Evolutionary conservation across 2,329 filamentous ascomycete species (phyloP).

Genomic region (Daldinia sp.): DNA sequence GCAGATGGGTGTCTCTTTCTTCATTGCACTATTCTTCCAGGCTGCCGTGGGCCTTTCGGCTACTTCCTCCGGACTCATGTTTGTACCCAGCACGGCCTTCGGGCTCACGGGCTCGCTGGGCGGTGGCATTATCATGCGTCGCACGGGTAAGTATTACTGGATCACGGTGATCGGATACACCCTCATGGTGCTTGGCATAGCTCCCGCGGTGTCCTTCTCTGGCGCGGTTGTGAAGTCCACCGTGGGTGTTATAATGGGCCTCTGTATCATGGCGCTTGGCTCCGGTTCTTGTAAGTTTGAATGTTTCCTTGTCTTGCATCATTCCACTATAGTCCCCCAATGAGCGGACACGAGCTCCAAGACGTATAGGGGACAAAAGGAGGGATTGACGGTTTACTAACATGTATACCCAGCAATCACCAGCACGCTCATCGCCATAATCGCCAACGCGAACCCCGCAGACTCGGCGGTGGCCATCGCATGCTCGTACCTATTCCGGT

Average conservation of each 20-base stretch:
- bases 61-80: constrained; percentile 71
- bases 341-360: too few relatives aligned
- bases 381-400: constrained; percentile 51
- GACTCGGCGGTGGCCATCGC: constrained; percentile 83
- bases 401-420: constrained; percentile 70
- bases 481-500: constrained; percentile 84
- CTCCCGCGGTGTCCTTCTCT: constrained; percentile 68
- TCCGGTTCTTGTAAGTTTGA: constrained; percentile 53
- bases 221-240: constrained; percentile 64
- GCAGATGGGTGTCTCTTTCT: constrained; percentile 71
- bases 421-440: constrained; percentile 76
- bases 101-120: constrained; percentile 74
- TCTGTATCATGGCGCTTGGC: constrained; percentile 62
- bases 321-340: neutral
- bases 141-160: constrained; percentile 78
- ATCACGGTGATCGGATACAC: constrained; percentile 71
- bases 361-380: too few relatives aligned
- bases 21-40: constrained; percentile 83
- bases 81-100: constrained; percentile 74
- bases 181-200: constrained; percentile 65
- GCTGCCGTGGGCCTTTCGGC: constrained; percentile 74
- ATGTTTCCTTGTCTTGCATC: neutral
- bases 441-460: constrained; percentile 74
- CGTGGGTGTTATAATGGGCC: constrained; percentile 66
- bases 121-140: constrained; percentile 75